Evolutionary conservation across 2,329 filamentous ascomycete species (phyloP).

Genomic region (Cladorrhinum sp.): DNA sequence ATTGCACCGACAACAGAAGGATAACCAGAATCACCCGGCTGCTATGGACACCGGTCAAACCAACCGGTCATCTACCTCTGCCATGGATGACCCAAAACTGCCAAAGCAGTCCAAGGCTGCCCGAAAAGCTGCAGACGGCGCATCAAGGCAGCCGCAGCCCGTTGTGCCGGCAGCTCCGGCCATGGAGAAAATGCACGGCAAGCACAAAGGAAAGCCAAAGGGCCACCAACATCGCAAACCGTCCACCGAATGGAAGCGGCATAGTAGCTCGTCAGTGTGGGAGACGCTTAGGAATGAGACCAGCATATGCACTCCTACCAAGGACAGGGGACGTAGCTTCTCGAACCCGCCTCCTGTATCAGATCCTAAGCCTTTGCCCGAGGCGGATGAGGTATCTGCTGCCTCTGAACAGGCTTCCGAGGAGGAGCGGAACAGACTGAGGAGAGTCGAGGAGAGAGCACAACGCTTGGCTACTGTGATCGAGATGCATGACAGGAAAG

Average conservation of each 20-base stretch:
- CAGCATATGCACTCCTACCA: neutral
- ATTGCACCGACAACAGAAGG: neutral
- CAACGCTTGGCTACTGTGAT: conserved; percentile 7
- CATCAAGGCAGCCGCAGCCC: neutral
- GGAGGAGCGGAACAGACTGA: neutral
- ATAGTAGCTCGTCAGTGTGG: neutral
- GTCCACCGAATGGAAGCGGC: neutral
- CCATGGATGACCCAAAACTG: neutral
- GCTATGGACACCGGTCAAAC: neutral
- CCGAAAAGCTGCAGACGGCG: neutral
- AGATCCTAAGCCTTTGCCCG: neutral
- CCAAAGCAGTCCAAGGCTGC: neutral
- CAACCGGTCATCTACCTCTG: neutral
- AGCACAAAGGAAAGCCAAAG: neutral
- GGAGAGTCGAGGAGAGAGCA: neutral
- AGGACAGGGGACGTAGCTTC: neutral
- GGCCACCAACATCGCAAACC: neutral
- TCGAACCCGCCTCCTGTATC: neutral
- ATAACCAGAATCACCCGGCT: neutral
- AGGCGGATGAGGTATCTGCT: neutral
- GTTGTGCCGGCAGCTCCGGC: neutral
- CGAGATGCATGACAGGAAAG: conserved; percentile 8
- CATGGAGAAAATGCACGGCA: neutral
- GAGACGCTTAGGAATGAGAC: neutral
- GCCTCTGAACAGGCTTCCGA: neutral